Evolutionary conservation across 352 stramenopile genomes (phyloP), one percentile per base, ranked within the genome.

Genomic region (Globisporangium apiculatum): DNA sequence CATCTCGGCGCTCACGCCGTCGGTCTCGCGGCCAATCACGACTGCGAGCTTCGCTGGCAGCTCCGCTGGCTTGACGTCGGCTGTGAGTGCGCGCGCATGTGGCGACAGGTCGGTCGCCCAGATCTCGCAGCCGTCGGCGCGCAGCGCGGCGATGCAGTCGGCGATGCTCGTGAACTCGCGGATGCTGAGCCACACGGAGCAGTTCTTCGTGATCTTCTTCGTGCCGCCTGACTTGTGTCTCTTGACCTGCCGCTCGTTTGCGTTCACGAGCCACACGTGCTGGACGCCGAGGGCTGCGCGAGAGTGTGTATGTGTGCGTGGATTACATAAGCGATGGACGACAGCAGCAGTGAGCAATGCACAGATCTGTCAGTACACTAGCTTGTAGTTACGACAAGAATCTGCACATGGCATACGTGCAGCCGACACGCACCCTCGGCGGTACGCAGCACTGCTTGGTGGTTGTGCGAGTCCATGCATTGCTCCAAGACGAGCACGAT

Each of bases 11-110:
- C 86, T 95, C 55, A 96, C 91, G 40, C 94, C 94, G 60, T 97
- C 88, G 15, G 77, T 91, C 72, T 98, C 94, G 0, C 91, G 94
- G 37, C 94, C 94, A 62, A 98, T 97, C 12, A 98, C 89, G 58
- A 98, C 72, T 7, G 94, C 94, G 15, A 98, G 66, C 54, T 89
- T 93, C 1, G 80, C 52, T 9, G 94, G 94, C 51, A 98, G 72
- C 10, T 77, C 62, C 58, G 38, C 64, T 41, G 86, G 79, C 46
- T 79, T 85, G 47, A 53, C 57, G n/a, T 57, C 54, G 7, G 45
- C 48, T 5, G 57, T 73, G 6, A 92, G 61, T 35, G 74, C 59
- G 51, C 87, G 57, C 0, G 87, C 87, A 55, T 89, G 71, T 15
- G 89, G 86, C 11, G 82, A 82, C 37, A 98, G 61, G 61, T 97